Conservation (phyloP, 129 eudicot genomes). For the Flaveria robusta region DNA sequence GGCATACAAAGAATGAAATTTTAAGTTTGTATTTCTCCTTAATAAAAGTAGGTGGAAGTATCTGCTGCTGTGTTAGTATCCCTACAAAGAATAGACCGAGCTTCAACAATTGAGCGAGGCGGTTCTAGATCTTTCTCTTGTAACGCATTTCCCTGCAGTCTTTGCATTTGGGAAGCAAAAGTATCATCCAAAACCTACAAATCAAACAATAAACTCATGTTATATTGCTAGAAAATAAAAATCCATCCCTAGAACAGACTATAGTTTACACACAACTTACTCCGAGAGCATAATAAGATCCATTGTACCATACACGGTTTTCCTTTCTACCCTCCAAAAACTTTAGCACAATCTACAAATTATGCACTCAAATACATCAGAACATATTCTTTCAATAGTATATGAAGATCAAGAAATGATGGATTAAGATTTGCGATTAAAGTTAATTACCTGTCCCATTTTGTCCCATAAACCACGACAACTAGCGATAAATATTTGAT, state of each 20-base stretch:
- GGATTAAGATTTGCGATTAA: background rate
- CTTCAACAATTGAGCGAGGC: constrained; percentile 81
- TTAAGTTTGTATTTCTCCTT: constrained; percentile 3
- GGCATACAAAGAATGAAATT: constrained; percentile 22
- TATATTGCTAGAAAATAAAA: constrained; percentile 1
- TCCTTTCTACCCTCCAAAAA: constrained; percentile 92
- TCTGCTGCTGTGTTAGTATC: constrained; percentile 64
- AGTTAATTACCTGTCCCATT: constrained; percentile 79
- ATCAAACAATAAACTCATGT: background rate
- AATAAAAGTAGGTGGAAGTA: constrained; percentile 59
- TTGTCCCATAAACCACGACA: constrained; percentile 89
- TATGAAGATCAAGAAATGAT: background rate
- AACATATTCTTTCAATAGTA: constrained; percentile 3
- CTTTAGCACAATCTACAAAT: constrained; percentile 63
- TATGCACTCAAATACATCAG: constrained; percentile 30
- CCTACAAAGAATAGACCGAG: constrained; percentile 83
- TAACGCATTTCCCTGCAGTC: constrained; percentile 83
- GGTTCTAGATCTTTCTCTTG: constrained; percentile 82
- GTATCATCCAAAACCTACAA: constrained; percentile 80
- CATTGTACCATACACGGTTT: constrained; percentile 87
- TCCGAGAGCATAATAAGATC: constrained; percentile 90
- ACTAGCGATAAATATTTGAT: constrained; percentile 69
- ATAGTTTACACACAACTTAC: constrained; percentile 40
- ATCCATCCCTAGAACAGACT: background rate
- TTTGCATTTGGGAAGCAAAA: constrained; percentile 96